Evolutionary conservation across 768 basidiomycete genomes (phyloP), one percentile per base, ranked within the genome.

Genomic region (Thelephora aurantiotincta): DNA sequence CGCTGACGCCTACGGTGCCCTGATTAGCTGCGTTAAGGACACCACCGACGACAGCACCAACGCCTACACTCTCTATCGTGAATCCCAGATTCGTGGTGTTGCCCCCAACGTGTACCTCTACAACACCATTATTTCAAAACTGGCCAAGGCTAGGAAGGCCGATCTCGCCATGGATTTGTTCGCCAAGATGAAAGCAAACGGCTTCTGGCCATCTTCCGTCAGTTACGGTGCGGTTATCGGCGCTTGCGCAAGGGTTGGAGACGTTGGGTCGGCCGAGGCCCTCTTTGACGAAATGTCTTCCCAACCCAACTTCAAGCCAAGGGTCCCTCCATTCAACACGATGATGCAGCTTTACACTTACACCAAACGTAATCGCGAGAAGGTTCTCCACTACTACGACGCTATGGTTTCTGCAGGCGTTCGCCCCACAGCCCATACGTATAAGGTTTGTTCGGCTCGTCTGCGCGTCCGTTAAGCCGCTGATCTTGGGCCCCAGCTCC

Each of bases 291-390:
- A 97, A 68, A 98, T 99, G 96, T 61, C 69, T 0, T 53, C 63
- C 38, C 70, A 77, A 50, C 68, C 63, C 33, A 82, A 81, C 54
- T 97, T 91, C 71, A 82, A 73, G 65, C 82, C 93, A 7, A 73
- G 92, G 6, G 80, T 96, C 1, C 96, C 94, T 16, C 94, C 94
- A 0, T 99, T 81, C 72, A 99, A 99, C 67, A 92, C 85, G 33
- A 96, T 99, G 92, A 97, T 99, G 77, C 96, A 99, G 62, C 71
- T 94, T 56, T 92, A 90, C 65, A 82, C 84, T 44, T 78, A 82
- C 48, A 91, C 85, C n/a, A 87, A 85, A 61, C 94, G 91, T 1
- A 82, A 88, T 52, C 77, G 91, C 46, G 73, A 73, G 22, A 74
- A 79, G 43, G 86, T 82, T 14, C 63, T 97, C 22, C 69, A 74